Evolutionary conservation across 2,329 filamentous ascomycete species (phyloP).

Genomic region (Aureobasidium pullulans): DNA sequence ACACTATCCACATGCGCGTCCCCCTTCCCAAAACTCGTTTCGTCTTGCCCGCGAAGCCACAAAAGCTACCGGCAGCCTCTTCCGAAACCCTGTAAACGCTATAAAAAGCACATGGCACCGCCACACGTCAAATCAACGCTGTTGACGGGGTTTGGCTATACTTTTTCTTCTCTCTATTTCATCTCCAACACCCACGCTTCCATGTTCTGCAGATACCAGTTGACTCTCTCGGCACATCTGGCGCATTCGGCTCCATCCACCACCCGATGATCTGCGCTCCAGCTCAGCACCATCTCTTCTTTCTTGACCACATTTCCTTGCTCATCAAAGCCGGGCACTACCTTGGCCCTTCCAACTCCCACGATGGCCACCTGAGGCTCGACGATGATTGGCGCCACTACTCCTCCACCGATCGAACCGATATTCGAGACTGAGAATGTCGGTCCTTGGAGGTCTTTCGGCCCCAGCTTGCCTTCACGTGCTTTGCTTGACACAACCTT

Average conservation of each 20-base stretch:
- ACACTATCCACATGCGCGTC: conserved; percentile 8
- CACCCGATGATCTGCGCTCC: conserved; percentile 91
- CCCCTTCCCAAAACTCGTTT: not conserved
- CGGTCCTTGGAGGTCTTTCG: conserved; percentile 70
- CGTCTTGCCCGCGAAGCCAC: conserved; percentile 3
- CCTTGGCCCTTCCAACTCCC: conserved; percentile 73
- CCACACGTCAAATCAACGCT: not conserved
- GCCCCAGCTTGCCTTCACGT: conserved; percentile 63
- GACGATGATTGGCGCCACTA: conserved; percentile 85
- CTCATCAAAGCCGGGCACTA: conserved; percentile 67
- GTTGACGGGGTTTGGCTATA: not conserved
- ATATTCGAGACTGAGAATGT: conserved; percentile 97
- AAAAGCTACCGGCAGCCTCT: not conserved
- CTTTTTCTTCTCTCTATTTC: conserved; percentile 40
- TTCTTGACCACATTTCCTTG: conserved; percentile 57
- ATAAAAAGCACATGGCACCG: conserved; percentile 4
- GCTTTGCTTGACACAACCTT: conserved; percentile 66
- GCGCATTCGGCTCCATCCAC: conserved; percentile 94
- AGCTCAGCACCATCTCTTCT: conserved; percentile 85
- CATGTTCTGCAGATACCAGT: conserved; percentile 71
- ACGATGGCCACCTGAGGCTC: conserved; percentile 87
- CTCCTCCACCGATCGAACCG: conserved; percentile 87
- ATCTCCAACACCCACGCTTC: conserved; percentile 81
- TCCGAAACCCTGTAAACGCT: not conserved
- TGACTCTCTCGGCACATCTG: conserved; percentile 75